Evolutionary conservation across 371 early-diverging fungal species (phyloP), one percentile per base, ranked within the genome.

Genomic region (Mortierella sp.): DNA sequence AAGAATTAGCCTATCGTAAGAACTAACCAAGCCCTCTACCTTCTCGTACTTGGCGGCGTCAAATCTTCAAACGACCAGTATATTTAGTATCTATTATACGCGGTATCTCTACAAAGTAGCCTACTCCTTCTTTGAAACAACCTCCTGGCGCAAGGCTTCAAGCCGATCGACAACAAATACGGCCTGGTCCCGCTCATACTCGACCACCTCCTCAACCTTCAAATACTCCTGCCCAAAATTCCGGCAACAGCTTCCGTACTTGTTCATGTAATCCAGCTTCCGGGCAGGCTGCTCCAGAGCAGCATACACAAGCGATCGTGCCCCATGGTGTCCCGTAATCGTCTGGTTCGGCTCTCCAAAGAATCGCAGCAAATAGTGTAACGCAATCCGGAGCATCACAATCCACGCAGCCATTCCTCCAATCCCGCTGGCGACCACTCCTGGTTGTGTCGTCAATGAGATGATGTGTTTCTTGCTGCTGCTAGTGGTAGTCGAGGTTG

Each of bases 351-450:
- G 65, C 4, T 93, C 85, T 22, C 93, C 93, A 63, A 74, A 50
- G 34, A 87, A 19, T 55, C 89, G 87, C 64, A 90, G 86, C 55
- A 90, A 11, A 61, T 89, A 89, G 70, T 91, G 92, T 40, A 87
- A 44, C 34, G 85, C 31, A 7, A 78, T 77, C 64, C 92, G 85
- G 9, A 86, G 70, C 0, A 80, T 61, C 0, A 81, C 76, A 2
- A 94, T 71, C 86, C 92, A 88, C 0, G 53, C 3, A 16, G 89
- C 85, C 34, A 94, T 67, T 41, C 87, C 86, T 24, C 91, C 88
- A 71, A 95, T 94, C 7, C 88, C 86, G 39, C 88, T 89, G 19
- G 91, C 91, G 9, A 94, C 95, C 40, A 94, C 92, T 29, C 95
- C 95, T 29, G 95, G 95, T 22, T 93, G 91, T 0, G 92, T 92